Base-by-base conservation (phyloP, 2,329 filamentous ascomycete genomes). In the Whalleya microplaca region DNA sequence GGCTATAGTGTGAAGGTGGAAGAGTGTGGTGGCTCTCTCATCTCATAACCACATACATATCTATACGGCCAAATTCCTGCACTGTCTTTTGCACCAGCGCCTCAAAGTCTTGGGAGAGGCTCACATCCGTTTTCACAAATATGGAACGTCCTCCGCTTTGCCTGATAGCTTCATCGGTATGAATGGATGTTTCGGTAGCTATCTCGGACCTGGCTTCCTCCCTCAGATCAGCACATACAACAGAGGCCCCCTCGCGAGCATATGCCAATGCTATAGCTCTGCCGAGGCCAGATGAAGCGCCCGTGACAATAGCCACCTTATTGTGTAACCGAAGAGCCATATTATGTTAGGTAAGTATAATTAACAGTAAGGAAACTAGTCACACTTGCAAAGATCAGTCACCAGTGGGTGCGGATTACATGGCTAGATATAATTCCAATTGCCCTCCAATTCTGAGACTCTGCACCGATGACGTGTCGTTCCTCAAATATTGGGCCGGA, bases 111-210 rank as follows among this genome's bases (percentile, higher is more conserved):
- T 48, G 50, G 0, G 70, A 69, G 6, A 72, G 64, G 8, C 72
- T 75, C 2, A 81, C 78, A 55, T 82, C 76, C 0, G 73, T 72
- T 51, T 74, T 69, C 0, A 80, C 67, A 51, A 80, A 82, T 0
- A 79, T 72, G 1, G 74, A 72, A 1, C 65, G 58, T 0, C 74
- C 75, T 0, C 73, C 73, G 0, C 66, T 59, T 3, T 65, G 51
- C 1, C 47, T 56, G 23, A 81, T 77, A 2, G 75, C 29, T 3
- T 77, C 73, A 48, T 78, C 72, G 0, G 76, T 79, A 1, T 66
- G 59, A 4, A 65, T 63, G 0, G 50, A 48, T 1, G 56, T 47
- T 63, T 77, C 67, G 0, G 56, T 66, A 64, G 42, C 56, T 14
- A 71, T 57, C n/a, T 65, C 59, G 0, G 56, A 51, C 16, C 66